phyloP scores from a whole-genome alignment of 1,284 basidiomycete genomes.

The Megacollybia platyphylla region DNA sequence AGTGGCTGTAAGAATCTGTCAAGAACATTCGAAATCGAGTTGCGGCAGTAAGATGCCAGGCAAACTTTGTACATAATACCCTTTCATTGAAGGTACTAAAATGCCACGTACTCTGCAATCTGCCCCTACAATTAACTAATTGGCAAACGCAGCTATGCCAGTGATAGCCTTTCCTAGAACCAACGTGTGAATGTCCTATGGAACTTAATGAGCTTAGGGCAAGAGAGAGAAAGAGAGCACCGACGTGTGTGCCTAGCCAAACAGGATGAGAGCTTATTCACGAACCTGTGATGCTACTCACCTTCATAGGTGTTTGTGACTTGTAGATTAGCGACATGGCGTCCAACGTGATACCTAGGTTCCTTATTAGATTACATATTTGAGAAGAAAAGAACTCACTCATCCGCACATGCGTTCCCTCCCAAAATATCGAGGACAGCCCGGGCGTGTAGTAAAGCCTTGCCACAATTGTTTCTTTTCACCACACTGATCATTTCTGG shows the following conservation, averaged over 20 bases:
- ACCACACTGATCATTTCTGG: conserved; percentile 94
- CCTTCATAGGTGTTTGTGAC: conserved; percentile 92
- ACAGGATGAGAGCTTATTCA: neutral
- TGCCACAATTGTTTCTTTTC: conserved; percentile 94
- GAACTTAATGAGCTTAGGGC: neutral
- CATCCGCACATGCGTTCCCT: conserved; percentile 83
- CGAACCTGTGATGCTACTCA: conserved; percentile 16
- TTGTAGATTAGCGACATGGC: conserved; percentile 86
- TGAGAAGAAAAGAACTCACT: conserved; percentile 35
- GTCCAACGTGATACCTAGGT: conserved; percentile 72
- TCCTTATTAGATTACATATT: neutral
- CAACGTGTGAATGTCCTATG: conserved; percentile 72
- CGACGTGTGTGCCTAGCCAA: neutral
- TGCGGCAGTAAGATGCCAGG: too few relatives aligned
- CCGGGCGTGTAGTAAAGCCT: conserved; percentile 75
- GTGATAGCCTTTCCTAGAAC: conserved; percentile 90
- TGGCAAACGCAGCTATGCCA: conserved; percentile 71
- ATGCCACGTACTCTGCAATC: too few relatives aligned
- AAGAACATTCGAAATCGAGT: too few relatives aligned
- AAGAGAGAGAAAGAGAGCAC: neutral
- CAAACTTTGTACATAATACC: too few relatives aligned
- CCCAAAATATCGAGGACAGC: conserved; percentile 81
- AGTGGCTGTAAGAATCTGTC: too few relatives aligned
- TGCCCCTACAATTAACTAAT: conserved; percentile 13
- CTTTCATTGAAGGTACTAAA: too few relatives aligned